Base-by-base conservation (phyloP, 2,329 filamentous ascomycete species). In the Neonectria sp. region DNA sequence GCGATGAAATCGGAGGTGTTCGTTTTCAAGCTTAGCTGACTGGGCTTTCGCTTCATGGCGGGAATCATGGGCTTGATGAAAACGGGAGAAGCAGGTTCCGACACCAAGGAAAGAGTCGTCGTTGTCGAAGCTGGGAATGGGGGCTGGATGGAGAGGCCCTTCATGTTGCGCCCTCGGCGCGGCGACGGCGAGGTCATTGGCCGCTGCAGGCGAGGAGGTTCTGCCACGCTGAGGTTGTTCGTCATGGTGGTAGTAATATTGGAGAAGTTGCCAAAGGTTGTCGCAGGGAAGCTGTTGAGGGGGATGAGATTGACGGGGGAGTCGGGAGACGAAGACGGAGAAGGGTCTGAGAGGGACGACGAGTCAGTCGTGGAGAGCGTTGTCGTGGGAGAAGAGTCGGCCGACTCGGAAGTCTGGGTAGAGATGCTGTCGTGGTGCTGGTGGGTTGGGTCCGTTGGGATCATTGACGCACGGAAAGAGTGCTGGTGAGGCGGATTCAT, bases 331-430 rank as follows among this genome's bases (percentile, higher is more conserved):
- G 95, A 94, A 59, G 92, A 95, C 3, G 96, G 95, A 6, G 95
- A 98, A 8, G 94, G 92, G 75, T 98, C 95, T 33, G 95, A 95
- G 55, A 96, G 87, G 33, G 94, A 93, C 9, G 94, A 95, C 6
- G 95, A 97, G 82, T 97, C 95, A 70, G 95, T 94, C 24, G 94
- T 97, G 6, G 95, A 97, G 56, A 96, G 89, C 2, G 95, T 97
- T 4, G 95, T 98, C 8, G 95, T 98, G 1, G 96, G 96, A 9
- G 95, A 98, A 25, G 95, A 97, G 77, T 97, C 95, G 48, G 93
- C 93, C 1, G 96, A 98, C 71, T 93, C 94, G 17, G 93, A 93
- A 61, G 88, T 88, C 70, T 92, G 91, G 3, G 92, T 94, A 8
- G 92, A 95, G n/a, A 90, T 92, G 82, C 92, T 94, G 78, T 93